Conservation (phyloP, 805 yeast species). For the Ogataea henricii region DNA sequence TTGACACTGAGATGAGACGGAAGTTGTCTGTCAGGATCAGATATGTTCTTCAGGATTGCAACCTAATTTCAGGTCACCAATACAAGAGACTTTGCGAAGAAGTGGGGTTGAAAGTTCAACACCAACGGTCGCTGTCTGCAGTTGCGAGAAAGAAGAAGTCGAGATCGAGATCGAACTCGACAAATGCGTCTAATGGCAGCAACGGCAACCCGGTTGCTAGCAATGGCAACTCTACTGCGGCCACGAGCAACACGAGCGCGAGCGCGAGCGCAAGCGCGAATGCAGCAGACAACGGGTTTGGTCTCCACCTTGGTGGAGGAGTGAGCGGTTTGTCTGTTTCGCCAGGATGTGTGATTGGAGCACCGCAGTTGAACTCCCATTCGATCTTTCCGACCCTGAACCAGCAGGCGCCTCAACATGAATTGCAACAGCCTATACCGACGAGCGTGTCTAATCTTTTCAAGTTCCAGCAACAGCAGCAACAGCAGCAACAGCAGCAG, state of each 20-base stretch:
- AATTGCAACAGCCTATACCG: not conserved
- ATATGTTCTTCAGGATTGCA: constrained; percentile 58
- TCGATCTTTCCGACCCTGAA: constrained; percentile 11
- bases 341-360: not conserved
- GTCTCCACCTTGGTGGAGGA: constrained; percentile 1
- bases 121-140: constrained; percentile 25
- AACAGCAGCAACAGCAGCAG: constrained; percentile 8
- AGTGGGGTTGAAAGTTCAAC: constrained; percentile 61
- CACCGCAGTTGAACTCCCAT: constrained; percentile 12
- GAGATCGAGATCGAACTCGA: constrained; percentile 31
- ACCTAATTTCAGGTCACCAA: constrained; percentile 60
- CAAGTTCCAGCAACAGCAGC: constrained; percentile 5
- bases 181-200: constrained; percentile 17
- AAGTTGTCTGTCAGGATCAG: constrained; percentile 64
- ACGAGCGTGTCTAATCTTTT: not conserved
- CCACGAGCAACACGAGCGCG: not conserved
- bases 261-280: not conserved
- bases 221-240: not conserved
- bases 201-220: not conserved
- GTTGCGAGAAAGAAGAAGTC: constrained; percentile 28
- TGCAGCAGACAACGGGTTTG: not conserved
- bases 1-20: constrained; percentile 57
- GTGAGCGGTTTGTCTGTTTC: not conserved
- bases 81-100: constrained; percentile 90
- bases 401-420: not conserved